phyloP scores from a whole-genome alignment of 2,329 filamentous ascomycete species.

The Phyllachora maydis region DNA sequence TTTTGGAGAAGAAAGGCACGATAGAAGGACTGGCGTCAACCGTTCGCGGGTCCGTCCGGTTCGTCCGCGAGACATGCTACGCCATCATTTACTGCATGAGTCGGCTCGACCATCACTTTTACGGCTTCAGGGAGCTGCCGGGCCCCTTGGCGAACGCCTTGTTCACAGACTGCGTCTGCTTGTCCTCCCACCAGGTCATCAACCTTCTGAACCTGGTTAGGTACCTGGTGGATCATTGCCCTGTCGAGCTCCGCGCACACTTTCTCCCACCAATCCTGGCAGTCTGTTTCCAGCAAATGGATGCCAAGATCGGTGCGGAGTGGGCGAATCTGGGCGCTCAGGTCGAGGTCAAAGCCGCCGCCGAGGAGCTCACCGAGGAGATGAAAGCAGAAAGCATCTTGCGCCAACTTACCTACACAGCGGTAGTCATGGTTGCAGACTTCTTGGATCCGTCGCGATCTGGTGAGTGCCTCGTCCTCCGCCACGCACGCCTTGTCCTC shows the following conservation, averaged over 20 bases:
- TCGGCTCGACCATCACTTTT: slow-evolving; percentile 70
- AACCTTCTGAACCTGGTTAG: slow-evolving; percentile 79
- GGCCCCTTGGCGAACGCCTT: slow-evolving; percentile 66
- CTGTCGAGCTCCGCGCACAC: slow-evolving; percentile 50
- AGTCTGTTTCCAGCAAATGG: slow-evolving; percentile 67
- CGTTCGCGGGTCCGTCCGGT: slow-evolving; percentile 71
- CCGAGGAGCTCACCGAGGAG: slow-evolving; percentile 73
- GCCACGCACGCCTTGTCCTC: neutral
- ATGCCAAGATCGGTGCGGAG: slow-evolving; percentile 68
- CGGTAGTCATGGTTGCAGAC: slow-evolving; percentile 78
- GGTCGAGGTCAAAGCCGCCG: slow-evolving; percentile 40
- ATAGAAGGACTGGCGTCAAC: slow-evolving; percentile 89
- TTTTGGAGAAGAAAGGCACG: slow-evolving; percentile 72
- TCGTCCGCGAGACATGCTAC: slow-evolving; percentile 83
- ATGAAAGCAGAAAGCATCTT: slow-evolving; percentile 97
- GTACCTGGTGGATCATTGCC: slow-evolving; percentile 82
- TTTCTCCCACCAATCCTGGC: slow-evolving; percentile 75
- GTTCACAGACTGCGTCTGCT: slow-evolving; percentile 59
- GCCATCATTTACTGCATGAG: slow-evolving; percentile 90
- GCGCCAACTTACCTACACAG: slow-evolving; percentile 77
- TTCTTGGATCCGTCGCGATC: slow-evolving; percentile 58
- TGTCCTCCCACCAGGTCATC: slow-evolving; percentile 85
- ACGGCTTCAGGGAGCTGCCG: slow-evolving; percentile 70
- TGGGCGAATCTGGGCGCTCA: slow-evolving; percentile 59
- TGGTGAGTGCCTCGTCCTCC: slow-evolving; percentile 1